A percentile compares a stretch with the other conserved stretches of the same genome.
Evolutionary conservation across 2,329 filamentous ascomycete genomes (phyloP).

Genomic region (Fusarium liriodendri): DNA sequence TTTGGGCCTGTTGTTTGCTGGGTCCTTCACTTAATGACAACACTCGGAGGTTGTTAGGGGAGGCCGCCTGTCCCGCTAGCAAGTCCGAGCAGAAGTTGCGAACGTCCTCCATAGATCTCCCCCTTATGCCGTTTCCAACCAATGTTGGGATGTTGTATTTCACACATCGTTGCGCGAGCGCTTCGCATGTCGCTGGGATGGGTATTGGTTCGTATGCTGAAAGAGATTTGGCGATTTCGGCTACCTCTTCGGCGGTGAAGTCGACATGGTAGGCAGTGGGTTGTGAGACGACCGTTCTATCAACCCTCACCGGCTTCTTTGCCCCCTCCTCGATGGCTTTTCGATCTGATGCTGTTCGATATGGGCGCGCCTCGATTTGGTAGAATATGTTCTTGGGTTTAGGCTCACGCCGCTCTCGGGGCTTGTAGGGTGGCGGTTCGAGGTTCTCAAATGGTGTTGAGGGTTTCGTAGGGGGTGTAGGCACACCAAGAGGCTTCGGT

Average conservation of each 20-base stretch:
- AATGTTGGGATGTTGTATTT: constrained; percentile 40
- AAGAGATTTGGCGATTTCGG: constrained; percentile 39
- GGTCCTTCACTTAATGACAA: constrained; percentile 41
- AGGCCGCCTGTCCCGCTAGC: constrained; percentile 30
- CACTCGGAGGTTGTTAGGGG: constrained; percentile 25
- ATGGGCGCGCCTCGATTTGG: constrained; percentile 37
- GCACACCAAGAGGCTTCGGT: not conserved
- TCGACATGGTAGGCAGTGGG: constrained; percentile 57
- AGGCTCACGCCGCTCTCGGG: constrained; percentile 21
- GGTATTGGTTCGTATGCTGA: constrained; percentile 19
- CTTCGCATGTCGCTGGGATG: constrained; percentile 29
- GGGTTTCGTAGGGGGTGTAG: not conserved
- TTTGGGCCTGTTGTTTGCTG: constrained; percentile 16
- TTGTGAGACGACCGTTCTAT: constrained; percentile 4
- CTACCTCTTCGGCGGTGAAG: constrained; percentile 55
- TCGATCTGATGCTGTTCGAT: constrained; percentile 42
- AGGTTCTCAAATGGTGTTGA: not conserved
- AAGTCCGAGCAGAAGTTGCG: constrained; percentile 49
- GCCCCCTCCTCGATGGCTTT: constrained; percentile 43
- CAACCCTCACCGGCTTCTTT: constrained; percentile 4
- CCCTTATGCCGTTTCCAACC: constrained; percentile 34
- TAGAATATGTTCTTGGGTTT: constrained; percentile 28
- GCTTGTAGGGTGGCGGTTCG: constrained; percentile 18
- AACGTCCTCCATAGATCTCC: constrained; percentile 44
- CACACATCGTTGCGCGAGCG: constrained; percentile 32